Percentiles rank a stretch among this genome's conserved stretches.
Conservation (phyloP, 495 filamentous ascomycete species). For the Penicillium bialowiezense region DNA sequence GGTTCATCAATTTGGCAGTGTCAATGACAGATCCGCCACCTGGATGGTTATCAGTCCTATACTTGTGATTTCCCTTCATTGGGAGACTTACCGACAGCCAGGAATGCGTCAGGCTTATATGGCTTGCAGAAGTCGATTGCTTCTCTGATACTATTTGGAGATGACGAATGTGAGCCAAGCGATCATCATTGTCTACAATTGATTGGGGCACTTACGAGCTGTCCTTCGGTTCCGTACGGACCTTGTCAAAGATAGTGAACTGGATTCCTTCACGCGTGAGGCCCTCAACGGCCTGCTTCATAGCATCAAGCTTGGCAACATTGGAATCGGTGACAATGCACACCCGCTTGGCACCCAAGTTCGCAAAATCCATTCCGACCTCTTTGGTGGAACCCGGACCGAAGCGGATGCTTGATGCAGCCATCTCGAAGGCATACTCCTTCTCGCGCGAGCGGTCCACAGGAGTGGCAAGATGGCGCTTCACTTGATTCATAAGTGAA, state of each 20-base stretch:
- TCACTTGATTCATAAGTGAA: constrained; percentile 53
- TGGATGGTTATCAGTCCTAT: constrained; percentile 10
- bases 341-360: constrained; percentile 81
- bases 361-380: constrained; percentile 98
- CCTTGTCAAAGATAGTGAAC: constrained; percentile 75
- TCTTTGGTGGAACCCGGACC: constrained; percentile 91
- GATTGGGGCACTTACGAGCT: constrained; percentile 60
- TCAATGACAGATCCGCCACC: constrained; percentile 83
- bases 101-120: constrained; percentile 78
- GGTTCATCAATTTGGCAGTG: constrained; percentile 97
- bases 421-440: constrained; percentile 99
- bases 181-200: background rate
- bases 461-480: constrained; percentile 69
- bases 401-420: constrained; percentile 86
- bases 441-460: constrained; percentile 69
- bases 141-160: constrained; percentile 63
- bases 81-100: constrained; percentile 73
- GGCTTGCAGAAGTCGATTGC: constrained; percentile 82
- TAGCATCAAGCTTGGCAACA: constrained; percentile 75
- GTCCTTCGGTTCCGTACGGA: constrained; percentile 88
- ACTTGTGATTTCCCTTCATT: background rate
- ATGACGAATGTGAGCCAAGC: background rate
- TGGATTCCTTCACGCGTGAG: constrained; percentile 72
- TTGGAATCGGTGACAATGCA: constrained; percentile 86
- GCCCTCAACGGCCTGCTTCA: constrained; percentile 78